Evolutionary conservation across 139 green algal genomes (phyloP).

Genomic region (Chlorella sp.): DNA sequence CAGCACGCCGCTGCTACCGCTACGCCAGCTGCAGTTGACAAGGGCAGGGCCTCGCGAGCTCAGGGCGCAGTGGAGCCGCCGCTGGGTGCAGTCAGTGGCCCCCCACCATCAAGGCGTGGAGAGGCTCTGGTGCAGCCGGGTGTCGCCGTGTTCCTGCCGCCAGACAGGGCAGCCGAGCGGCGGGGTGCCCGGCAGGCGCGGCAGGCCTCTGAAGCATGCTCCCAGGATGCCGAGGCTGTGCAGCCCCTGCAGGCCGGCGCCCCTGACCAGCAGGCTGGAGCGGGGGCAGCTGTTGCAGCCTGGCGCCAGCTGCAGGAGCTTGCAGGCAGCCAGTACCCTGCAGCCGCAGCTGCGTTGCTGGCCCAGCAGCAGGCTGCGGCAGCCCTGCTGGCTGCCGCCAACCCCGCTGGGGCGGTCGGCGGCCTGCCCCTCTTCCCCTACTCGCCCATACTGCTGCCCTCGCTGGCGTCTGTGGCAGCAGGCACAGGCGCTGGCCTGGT

Average conservation of each 20-base stretch:
- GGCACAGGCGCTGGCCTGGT: background rate
- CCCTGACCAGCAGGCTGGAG: background rate
- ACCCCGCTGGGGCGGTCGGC: background rate
- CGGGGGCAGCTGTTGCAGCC: conserved; percentile 3
- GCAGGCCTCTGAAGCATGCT: background rate
- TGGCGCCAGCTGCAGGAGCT: background rate
- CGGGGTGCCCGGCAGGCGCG: background rate
- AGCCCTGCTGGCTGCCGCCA: background rate
- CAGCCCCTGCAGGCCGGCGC: background rate
- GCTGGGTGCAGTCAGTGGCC: too few species aligned
- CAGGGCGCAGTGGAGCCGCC: background rate
- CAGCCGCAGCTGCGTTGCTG: background rate
- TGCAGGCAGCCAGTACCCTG: background rate
- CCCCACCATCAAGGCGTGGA: background rate
- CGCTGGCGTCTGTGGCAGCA: background rate
- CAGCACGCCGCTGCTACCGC: too few species aligned
- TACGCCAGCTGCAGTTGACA: background rate
- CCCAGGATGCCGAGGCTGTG: background rate
- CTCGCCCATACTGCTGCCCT: background rate
- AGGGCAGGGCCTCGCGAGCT: background rate
- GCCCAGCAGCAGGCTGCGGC: conserved; percentile 9
- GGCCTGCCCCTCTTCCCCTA: background rate
- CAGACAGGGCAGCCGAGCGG: conserved; percentile 23
- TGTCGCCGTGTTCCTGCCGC: conserved; percentile 23
- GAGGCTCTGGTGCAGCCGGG: conserved; percentile 29